Percentiles rank a stretch among this genome's conserved stretches.
Conservation (phyloP, 2,329 filamentous ascomycete genomes). For the Triangularia verruculosa region DNA sequence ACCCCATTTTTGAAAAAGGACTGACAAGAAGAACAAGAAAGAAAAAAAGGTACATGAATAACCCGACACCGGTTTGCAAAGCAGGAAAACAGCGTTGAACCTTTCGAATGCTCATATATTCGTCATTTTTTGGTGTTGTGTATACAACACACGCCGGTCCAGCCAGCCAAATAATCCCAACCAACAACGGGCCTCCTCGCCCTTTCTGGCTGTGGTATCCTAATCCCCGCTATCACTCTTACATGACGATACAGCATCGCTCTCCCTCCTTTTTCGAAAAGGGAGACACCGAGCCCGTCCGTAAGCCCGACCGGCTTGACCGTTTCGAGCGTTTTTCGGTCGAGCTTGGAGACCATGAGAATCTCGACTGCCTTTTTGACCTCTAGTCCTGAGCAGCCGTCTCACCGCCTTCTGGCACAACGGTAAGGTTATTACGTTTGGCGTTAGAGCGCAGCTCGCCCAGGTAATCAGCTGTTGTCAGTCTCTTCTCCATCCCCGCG, state of each 20-base stretch:
- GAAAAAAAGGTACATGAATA: not conserved
- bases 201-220: not conserved
- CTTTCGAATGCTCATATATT: constrained; percentile 1
- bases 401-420: constrained; percentile 27
- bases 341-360: not conserved
- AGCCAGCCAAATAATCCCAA: not conserved
- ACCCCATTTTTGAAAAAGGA: not conserved
- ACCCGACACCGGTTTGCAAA: not conserved
- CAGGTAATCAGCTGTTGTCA: constrained; percentile 37
- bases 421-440: constrained; percentile 31
- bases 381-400: constrained; percentile 20
- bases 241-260: constrained; percentile 19
- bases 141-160: not conserved
- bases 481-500: constrained; percentile 57
- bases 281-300: not conserved
- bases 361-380: constrained; percentile 1
- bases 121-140: not conserved
- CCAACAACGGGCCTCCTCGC: not conserved
- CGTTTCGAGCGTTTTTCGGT: not conserved
- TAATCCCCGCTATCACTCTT: constrained; percentile 5
- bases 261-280: not conserved
- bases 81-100: not conserved
- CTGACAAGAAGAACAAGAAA: not conserved
- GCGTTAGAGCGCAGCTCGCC: constrained; percentile 41
- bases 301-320: not conserved